Base-by-base conservation (phyloP, 2,329 filamentous ascomycete genomes). In the Colletotrichum zoysiae region DNA sequence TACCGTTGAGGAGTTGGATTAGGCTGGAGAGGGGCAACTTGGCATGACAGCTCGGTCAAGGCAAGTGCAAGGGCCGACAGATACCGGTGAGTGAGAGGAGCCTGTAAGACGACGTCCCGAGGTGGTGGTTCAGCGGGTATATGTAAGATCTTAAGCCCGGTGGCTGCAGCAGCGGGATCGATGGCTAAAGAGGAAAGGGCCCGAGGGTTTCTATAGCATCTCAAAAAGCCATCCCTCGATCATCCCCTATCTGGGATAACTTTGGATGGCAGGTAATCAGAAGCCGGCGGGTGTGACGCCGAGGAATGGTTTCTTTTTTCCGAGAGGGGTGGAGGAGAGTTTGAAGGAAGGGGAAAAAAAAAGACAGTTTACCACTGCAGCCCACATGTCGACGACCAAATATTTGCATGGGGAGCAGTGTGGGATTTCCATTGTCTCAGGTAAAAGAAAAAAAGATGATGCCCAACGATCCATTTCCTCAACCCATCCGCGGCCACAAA, bases 121-220 rank as follows among this genome's bases (percentile, higher is more conserved):
- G 38, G 69, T 69, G 65, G 16, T 69, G 69, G 69, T 64, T 71
- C 65, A 18, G 69, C 59, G 69, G 69, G 65, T 71, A 69, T 71
- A 71, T 71, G 69, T 71, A 71, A 71, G 59, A 69, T 71, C 53
- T 40, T 71, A 71, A 69, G 53, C 59, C 38, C n/a, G 46, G 64
- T 40, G 57, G 68, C 68, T 70, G 56, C 67, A 60, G 68, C 40
- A 51, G 57, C 50, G 50, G 61, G 38, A 64, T 42, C 38, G 58
- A 50, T 38, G 56, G 51, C 67, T n/a, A 59, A 57, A 65, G 61
- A 30, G 35, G 65, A 20, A 57, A 68, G 40, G 50, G 40, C 40
- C 65, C 38, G 33, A 44, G 18, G 38, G 60, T 53, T 62, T 62
- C 33, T 66, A 60, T 66, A 59, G 33, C 44, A 70, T 48, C 44